Percentiles rank a stretch among this genome's conserved stretches.
Conservation (phyloP, 1,284 basidiomycete species). For the Irpex sp. region DNA sequence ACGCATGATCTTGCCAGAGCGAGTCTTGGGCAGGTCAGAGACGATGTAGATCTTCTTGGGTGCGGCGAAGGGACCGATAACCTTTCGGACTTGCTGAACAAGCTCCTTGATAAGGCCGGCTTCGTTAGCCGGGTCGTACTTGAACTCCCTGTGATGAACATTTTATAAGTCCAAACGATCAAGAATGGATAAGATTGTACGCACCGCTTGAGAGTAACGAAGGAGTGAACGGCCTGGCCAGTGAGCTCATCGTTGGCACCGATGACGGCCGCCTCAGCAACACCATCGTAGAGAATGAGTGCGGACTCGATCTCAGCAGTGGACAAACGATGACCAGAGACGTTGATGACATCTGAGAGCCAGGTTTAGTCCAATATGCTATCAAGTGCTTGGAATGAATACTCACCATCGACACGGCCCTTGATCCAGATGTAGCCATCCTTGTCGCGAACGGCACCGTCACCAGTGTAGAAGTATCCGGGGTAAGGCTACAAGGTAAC, state of each 20-base stretch:
- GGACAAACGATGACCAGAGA: constrained; percentile 94
- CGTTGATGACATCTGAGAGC: constrained; percentile 81
- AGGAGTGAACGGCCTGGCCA: constrained; percentile 84
- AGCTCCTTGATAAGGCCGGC: constrained; percentile 82
- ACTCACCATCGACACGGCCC: constrained; percentile 88
- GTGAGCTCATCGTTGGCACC: constrained; percentile 88
- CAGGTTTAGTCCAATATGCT: neutral
- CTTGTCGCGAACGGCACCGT: constrained; percentile 91
- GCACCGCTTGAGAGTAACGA: constrained; percentile 64
- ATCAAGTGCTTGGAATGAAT: neutral
- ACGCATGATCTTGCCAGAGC: constrained; percentile 97
- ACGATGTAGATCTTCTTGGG: constrained; percentile 93
- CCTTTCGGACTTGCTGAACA: constrained; percentile 93
- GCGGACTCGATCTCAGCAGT: constrained; percentile 98
- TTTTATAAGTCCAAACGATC: neutral
- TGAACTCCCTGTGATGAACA: constrained; percentile 64
- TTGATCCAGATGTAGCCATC: constrained; percentile 99
- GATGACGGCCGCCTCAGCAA: constrained; percentile 90
- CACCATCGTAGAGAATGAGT: constrained; percentile 90
- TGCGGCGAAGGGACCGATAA: constrained; percentile 93
- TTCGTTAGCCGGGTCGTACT: constrained; percentile 69
- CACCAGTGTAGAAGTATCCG: constrained; percentile 95
- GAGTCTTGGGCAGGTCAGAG: constrained; percentile 90
- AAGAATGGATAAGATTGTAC: neutral
- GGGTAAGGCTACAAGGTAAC: constrained; percentile 57